phyloP scores from a whole-genome alignment of 495 filamentous ascomycete genomes.

The Cercophora samala region DNA sequence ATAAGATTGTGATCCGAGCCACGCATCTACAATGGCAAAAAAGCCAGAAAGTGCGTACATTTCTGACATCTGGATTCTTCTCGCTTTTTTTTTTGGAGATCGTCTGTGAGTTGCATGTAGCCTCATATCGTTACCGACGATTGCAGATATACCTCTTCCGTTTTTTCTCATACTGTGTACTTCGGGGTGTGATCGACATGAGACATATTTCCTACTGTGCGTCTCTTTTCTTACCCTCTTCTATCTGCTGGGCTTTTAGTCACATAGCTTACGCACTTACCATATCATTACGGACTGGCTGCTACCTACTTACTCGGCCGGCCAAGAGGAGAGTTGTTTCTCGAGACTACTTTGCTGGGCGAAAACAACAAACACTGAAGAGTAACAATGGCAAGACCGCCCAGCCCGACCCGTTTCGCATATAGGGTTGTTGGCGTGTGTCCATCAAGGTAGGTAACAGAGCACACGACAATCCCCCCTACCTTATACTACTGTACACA shows the following conservation, averaged over 20 bases:
- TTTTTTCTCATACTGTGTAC: too few relatives aligned
- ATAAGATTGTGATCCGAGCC: conserved; percentile 31
- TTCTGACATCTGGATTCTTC: neutral
- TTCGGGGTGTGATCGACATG: neutral
- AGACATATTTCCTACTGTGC: neutral
- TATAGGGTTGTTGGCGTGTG: neutral
- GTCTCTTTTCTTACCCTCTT: neutral
- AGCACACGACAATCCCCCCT: neutral
- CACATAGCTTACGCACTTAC: neutral
- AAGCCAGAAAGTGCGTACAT: neutral
- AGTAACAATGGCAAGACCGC: neutral
- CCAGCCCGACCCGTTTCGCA: neutral
- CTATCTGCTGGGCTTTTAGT: neutral
- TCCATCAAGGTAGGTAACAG: neutral
- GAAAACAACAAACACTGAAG: neutral
- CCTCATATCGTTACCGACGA: neutral
- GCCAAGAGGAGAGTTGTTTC: neutral
- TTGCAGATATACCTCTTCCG: neutral
- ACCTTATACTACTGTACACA: too few relatives aligned
- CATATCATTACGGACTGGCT: neutral
- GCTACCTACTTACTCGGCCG: neutral
- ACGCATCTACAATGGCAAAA: neutral
- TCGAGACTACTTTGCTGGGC: neutral
- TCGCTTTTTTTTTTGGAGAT: too few relatives aligned
- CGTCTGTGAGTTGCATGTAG: neutral